phyloP scores from a whole-genome alignment of 1,284 basidiomycete species.

The Pholiota adiposa region DNA sequence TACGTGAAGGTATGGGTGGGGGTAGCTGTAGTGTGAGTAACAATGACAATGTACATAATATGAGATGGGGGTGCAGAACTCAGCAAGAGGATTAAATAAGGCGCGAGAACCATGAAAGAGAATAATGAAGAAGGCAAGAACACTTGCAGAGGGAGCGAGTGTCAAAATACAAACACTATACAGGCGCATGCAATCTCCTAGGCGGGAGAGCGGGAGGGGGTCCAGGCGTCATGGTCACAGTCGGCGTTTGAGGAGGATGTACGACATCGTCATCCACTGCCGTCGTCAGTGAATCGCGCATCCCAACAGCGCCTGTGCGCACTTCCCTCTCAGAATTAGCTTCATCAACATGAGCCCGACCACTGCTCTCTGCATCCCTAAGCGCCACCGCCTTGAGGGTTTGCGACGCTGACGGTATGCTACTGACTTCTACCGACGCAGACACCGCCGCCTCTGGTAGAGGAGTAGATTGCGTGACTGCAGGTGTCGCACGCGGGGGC shows the following conservation, averaged over 20 bases:
- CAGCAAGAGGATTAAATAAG: neutral
- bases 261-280: neutral
- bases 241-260: neutral
- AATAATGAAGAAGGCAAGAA: neutral
- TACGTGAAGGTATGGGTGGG: neutral
- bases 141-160: neutral
- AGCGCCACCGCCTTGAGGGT: conserved; percentile 58
- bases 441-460: neutral
- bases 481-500: conserved; percentile 55
- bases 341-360: neutral
- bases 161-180: conserved; percentile 11
- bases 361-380: conserved; percentile 39
- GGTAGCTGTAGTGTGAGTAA: neutral
- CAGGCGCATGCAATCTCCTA: conserved; percentile 31
- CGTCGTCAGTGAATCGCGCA: neutral
- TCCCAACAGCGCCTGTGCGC: neutral
- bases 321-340: neutral
- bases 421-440: neutral
- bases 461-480: conserved; percentile 30
- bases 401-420: conserved; percentile 50
- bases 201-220: conserved; percentile 37
- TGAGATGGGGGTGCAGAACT: neutral
- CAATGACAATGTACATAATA: conserved; percentile 2
- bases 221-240: neutral
- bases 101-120: neutral